phyloP scores from a whole-genome alignment of 345 rosid species.

The Lumnitzera littorea region DNA sequence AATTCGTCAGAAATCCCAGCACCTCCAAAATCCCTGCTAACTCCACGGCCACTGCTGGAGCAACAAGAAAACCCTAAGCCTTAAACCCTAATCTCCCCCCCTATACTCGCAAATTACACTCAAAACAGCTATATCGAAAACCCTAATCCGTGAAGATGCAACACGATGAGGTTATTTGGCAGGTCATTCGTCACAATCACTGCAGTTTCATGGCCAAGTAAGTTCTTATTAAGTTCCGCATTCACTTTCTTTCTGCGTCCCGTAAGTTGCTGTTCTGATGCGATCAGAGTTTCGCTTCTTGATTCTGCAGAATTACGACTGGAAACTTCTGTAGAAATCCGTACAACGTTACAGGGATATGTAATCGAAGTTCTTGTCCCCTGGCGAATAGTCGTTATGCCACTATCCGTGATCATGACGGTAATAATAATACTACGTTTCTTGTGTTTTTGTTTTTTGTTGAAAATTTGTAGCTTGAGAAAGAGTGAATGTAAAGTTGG shows the following conservation, averaged over 20 bases:
- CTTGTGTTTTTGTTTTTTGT: neutral
- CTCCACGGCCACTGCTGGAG: too few relatives aligned
- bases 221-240: neutral
- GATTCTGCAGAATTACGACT: constrained; percentile 56
- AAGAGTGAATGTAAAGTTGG: neutral
- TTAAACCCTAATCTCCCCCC: too few relatives aligned
- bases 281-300: neutral
- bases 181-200: constrained; percentile 90
- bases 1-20: too few relatives aligned
- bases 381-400: constrained; percentile 96
- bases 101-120: too few relatives aligned
- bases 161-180: constrained; percentile 97
- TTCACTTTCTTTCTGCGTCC: neutral
- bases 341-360: constrained; percentile 85
- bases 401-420: constrained; percentile 86
- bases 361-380: constrained; percentile 97
- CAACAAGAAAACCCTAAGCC: too few relatives aligned
- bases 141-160: constrained; percentile 42
- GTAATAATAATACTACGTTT: constrained; percentile 18
- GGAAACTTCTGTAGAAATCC: constrained; percentile 93
- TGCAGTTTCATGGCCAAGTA: constrained; percentile 98
- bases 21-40: too few relatives aligned
- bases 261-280: neutral
- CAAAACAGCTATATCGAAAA: too few relatives aligned
- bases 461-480: neutral